Evolutionary conservation across 2,329 filamentous ascomycete species (phyloP).

Genomic region (Fusarium sp.): DNA sequence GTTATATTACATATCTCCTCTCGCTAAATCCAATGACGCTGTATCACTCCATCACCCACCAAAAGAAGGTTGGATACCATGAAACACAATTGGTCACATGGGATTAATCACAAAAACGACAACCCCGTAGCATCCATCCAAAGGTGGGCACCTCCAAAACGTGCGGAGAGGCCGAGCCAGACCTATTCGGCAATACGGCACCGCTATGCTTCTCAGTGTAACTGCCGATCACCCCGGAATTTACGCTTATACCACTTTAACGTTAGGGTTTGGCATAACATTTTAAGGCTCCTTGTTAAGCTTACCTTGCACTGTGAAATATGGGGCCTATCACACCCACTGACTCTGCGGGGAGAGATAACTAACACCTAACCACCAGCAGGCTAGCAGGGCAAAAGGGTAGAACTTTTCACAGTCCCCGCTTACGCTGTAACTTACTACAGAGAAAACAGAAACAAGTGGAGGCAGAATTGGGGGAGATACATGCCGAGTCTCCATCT

Average conservation of each 20-base stretch:
- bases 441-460: not conserved
- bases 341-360: not conserved
- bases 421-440: not conserved
- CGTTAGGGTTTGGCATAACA: constrained; percentile 19
- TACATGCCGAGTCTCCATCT: constrained; percentile 1
- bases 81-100: constrained; percentile 17
- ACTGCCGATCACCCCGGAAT: constrained; percentile 29
- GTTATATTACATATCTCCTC: not conserved
- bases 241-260: constrained; percentile 28
- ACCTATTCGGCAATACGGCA: constrained; percentile 39
- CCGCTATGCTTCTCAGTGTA: constrained; percentile 4
- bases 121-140: not conserved
- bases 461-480: constrained; percentile 8
- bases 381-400: not conserved
- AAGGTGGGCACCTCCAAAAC: constrained; percentile 7
- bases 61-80: not conserved
- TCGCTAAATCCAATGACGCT: constrained; percentile 7
- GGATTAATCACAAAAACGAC: not conserved
- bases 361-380: not conserved
- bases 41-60: constrained; percentile 4
- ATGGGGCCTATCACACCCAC: constrained; percentile 7
- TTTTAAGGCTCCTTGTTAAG: constrained; percentile 28
- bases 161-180: constrained; percentile 38
- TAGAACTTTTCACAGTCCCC: not conserved
- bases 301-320: constrained; percentile 31